Percentiles rank a stretch among this genome's conserved stretches.
phyloP scores from a whole-genome alignment of 176 grass and related monocot genomes.

The Musa troglodytarum region DNA sequence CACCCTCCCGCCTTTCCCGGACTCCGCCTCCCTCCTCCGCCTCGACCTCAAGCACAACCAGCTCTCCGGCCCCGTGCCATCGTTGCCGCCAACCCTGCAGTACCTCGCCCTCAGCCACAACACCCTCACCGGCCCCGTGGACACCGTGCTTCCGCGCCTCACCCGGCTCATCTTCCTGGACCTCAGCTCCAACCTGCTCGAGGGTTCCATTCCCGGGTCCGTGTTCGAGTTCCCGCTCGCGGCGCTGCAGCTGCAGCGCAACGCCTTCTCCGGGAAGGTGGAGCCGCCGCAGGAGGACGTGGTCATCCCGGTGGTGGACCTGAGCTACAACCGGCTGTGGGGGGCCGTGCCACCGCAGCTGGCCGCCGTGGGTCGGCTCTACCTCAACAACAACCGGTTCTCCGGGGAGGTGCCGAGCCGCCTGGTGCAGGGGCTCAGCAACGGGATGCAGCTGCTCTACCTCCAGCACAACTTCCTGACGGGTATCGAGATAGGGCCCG shows the following conservation, averaged over 20 bases:
- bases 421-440: conserved; percentile 5
- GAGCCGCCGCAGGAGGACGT: not conserved
- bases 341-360: conserved; percentile 3
- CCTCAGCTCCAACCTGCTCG: not conserved
- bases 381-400: conserved; percentile 13
- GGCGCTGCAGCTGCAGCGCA: not conserved
- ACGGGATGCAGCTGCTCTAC: conserved; percentile 4
- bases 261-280: not conserved
- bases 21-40: not conserved
- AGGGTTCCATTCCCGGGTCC: not conserved
- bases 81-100: not conserved
- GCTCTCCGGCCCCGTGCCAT: not conserved
- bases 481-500: not conserved
- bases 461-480: conserved; percentile 9
- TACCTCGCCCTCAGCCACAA: not conserved
- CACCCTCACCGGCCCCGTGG: not conserved
- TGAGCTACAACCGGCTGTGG: conserved; percentile 9
- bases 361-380: not conserved
- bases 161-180: not conserved
- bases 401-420: not conserved
- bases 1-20: not conserved
- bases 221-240: conserved; percentile 1
- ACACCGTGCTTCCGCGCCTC: not conserved
- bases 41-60: conserved; percentile 9
- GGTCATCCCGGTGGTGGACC: not conserved